Evolutionary conservation across 345 rosid species (phyloP).

Genomic region (Pugionium cornutum): DNA sequence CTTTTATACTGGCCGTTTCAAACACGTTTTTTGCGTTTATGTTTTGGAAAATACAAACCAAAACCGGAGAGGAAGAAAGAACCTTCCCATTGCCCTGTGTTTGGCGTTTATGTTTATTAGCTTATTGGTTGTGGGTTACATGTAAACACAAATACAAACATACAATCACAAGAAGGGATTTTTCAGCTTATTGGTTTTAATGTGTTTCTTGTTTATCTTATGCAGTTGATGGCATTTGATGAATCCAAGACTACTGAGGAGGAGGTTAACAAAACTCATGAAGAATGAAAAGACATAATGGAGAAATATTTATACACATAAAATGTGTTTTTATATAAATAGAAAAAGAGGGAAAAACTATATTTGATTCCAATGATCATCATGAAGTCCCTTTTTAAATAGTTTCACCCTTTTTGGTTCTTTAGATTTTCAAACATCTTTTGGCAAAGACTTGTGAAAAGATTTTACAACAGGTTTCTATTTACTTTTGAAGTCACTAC

Average conservation of each 20-base stretch:
- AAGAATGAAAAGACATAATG: slow-evolving; percentile 48
- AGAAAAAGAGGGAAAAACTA: slow-evolving; percentile 37
- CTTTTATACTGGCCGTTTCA: background rate
- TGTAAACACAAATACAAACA: background rate
- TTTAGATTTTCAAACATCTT: slow-evolving; percentile 27
- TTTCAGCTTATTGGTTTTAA: background rate
- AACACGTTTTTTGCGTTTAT: background rate
- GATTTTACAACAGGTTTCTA: slow-evolving; percentile 26
- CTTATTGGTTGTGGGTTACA: background rate
- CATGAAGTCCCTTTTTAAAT: slow-evolving; percentile 22
- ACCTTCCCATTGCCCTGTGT: background rate
- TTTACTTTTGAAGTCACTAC: background rate
- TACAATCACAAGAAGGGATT: background rate
- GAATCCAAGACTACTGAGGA: slow-evolving; percentile 57
- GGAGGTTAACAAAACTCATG: slow-evolving; percentile 40
- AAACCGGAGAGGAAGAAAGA: background rate
- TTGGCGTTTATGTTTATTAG: background rate
- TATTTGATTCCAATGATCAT: slow-evolving; percentile 37
- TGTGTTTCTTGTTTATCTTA: background rate
- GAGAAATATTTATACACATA: slow-evolving; percentile 30
- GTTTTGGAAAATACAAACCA: background rate
- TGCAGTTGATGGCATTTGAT: slow-evolving; percentile 91
- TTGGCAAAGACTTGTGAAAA: slow-evolving; percentile 34
- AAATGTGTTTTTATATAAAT: slow-evolving; percentile 24
- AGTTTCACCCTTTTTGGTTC: background rate